A percentile compares a stretch with the other conserved stretches of the same genome.
phyloP scores from a whole-genome alignment of 352 stramenopile genomes.

The Plasmopara halstedii region DNA sequence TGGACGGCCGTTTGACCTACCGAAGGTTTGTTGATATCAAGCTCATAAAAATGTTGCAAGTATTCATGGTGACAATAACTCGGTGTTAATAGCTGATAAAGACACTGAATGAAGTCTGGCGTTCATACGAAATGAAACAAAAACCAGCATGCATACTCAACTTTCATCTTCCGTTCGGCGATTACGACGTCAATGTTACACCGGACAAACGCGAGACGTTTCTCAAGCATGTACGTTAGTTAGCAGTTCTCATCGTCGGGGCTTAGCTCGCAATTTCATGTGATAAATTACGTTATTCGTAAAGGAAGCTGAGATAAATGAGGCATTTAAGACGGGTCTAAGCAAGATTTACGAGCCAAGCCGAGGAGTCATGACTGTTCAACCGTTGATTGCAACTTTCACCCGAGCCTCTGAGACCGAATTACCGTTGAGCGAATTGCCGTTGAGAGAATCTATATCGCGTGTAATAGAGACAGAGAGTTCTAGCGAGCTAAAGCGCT shows the following conservation, averaged over 20 bases:
- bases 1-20: conserved; percentile 91
- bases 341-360: conserved; percentile 59
- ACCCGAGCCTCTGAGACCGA: conserved; percentile 15
- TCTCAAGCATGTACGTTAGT: conserved; percentile 40
- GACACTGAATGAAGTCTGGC: conserved; percentile 88
- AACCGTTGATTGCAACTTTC: conserved; percentile 45
- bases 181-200: conserved; percentile 96
- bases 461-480: not conserved
- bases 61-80: conserved; percentile 2
- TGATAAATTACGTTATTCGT: not conserved
- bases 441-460: conserved; percentile 1
- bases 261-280: not conserved
- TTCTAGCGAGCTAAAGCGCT: not conserved
- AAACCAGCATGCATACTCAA: conserved; percentile 92
- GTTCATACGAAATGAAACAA: conserved; percentile 84
- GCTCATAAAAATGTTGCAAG: not conserved
- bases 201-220: conserved; percentile 96
- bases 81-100: conserved; percentile 40
- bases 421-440: conserved; percentile 1
- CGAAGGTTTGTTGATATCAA: conserved; percentile 33
- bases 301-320: conserved; percentile 49
- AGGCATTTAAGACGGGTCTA: conserved; percentile 49
- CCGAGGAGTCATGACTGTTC: conserved; percentile 50
- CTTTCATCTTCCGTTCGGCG: conserved; percentile 79
- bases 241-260: not conserved